Base-by-base conservation (phyloP, 306 rosid genomes). In the Quercus berberidifolia region DNA sequence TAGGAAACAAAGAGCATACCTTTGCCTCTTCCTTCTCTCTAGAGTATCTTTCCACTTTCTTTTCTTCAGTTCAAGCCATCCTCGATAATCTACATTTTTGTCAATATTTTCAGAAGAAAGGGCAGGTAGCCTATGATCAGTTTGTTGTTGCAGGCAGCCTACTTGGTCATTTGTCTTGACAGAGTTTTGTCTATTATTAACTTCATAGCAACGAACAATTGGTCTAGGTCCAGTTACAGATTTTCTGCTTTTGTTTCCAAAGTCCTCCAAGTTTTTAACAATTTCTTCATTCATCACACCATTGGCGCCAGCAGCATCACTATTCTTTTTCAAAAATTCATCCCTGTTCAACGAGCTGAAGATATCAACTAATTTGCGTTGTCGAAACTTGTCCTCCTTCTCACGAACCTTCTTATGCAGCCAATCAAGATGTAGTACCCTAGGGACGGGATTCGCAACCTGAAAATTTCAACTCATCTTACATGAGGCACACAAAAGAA, bases 351-450 rank as follows among this genome's bases (percentile, higher is more conserved):
- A 69, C 55, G 89, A 73, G 70, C 75, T 85, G 81, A 92, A 91
- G 70, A 83, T 87, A 80, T 92, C 98, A 69, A 83, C 94, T 56
- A 95, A 56, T 77, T 95, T 95, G 52, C 89, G 88, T 82, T 95
- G 99, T 63, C 94, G 96, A 87, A 90, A 92, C 83, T 88, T 95
- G 85, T 95, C 98, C 46, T 95, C 97, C 86, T 95, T 95, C 87
- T 95, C 99, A 56, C 99, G 92, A 76, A 95, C 94, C 87, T 91
- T 95, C 80, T 95, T 95, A 85, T 91, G 94, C 88, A 95, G 86
- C 99, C 98, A 95, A 86, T 95, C 99, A 74, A 98, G 99, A 88
- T 95, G 98, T 81, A 79, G 88, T 33, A 95, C 98, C 80, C 99
- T 87, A 76, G 99, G 99, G 74, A 95, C 97, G 8, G 98, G 99